These are phyloP conservation scores for Purpureocillium lavendulum DNA, from an alignment of 2,329 filamentous ascomycete species.

Conservation along the genomic window DNA sequence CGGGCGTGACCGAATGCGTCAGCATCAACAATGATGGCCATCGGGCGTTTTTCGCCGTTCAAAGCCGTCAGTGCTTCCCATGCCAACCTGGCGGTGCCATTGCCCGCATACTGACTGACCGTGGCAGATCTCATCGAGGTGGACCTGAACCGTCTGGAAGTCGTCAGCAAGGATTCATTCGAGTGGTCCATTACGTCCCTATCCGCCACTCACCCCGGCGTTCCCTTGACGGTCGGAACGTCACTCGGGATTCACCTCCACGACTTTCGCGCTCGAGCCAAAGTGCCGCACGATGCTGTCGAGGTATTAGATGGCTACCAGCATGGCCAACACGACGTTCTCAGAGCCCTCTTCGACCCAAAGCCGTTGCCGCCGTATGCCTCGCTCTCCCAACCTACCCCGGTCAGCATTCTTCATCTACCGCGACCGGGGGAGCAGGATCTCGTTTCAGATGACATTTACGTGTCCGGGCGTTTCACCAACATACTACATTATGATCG, in stretches of 20 bases:
- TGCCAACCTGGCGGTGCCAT: not conserved
- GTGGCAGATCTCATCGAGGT: constrained; percentile 61
- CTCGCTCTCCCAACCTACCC: constrained; percentile 69
- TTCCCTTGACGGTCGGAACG: constrained; percentile 78
- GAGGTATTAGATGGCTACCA: constrained; percentile 25
- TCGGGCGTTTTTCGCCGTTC: constrained; percentile 72
- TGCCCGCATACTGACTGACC: constrained; percentile 2
- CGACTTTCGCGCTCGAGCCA: constrained; percentile 53
- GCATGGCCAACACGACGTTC: constrained; percentile 17
- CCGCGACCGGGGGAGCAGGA: constrained; percentile 43
- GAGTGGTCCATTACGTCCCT: constrained; percentile 78
- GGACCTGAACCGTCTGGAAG: constrained; percentile 64
- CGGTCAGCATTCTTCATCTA: constrained; percentile 74
- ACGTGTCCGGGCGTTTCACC: constrained; percentile 81
- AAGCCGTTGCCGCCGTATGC: constrained; percentile 53
- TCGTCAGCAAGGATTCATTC: constrained; percentile 63
- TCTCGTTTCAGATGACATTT: constrained; percentile 68
- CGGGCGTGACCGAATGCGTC: constrained; percentile 71
- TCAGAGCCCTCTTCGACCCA: constrained; percentile 38
- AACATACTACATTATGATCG: constrained; percentile 85
- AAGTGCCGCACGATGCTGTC: constrained; percentile 19
- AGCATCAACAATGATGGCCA: constrained; percentile 62
- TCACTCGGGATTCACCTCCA: constrained; percentile 74
- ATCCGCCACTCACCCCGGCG: constrained; percentile 56
- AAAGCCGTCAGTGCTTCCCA: constrained; percentile 45